A percentile compares a stretch with the other conserved stretches of the same genome.
phyloP scores from a whole-genome alignment of 495 filamentous ascomycete species.

The Tuber calosporum region DNA sequence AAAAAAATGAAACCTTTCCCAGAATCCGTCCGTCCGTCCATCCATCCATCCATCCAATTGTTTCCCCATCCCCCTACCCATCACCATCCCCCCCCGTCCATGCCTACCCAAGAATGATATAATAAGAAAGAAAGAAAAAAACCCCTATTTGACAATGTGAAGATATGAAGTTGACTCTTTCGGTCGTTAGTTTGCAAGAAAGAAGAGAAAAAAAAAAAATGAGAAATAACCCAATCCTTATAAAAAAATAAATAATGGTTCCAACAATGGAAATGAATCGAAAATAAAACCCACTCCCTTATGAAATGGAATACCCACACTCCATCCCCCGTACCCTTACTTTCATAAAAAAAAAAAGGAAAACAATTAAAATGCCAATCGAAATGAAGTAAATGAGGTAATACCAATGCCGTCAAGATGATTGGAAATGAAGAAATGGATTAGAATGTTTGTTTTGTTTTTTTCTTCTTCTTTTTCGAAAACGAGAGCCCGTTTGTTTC shows the following conservation, averaged over 20 bases:
- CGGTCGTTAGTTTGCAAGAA: neutral
- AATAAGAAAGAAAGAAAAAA: neutral
- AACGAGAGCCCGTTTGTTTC: neutral
- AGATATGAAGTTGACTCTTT: neutral
- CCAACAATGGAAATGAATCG: constrained; percentile 16
- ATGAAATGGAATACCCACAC: neutral
- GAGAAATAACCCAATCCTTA: constrained; percentile 26
- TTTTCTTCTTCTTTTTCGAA: neutral
- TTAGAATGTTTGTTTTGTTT: neutral
- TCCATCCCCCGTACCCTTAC: neutral
- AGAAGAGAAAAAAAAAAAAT: constrained; percentile 17
- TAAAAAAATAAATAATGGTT: too few species aligned
- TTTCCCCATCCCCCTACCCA: neutral
- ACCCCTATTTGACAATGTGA: constrained; percentile 2
- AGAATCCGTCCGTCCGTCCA: too few species aligned
- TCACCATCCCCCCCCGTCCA: neutral
- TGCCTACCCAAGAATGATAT: constrained; percentile 1
- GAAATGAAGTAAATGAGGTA: neutral
- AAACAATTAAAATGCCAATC: constrained; percentile 11
- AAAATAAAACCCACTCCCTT: neutral
- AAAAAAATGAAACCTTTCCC: neutral
- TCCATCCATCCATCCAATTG: neutral
- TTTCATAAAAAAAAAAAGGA: constrained; percentile 13
- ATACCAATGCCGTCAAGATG: neutral
- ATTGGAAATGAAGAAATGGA: neutral